Evolutionary conservation across 306 rosid genomes (phyloP), one percentile per base, ranked within the genome.

Genomic region (Boehmeria nivea): DNA sequence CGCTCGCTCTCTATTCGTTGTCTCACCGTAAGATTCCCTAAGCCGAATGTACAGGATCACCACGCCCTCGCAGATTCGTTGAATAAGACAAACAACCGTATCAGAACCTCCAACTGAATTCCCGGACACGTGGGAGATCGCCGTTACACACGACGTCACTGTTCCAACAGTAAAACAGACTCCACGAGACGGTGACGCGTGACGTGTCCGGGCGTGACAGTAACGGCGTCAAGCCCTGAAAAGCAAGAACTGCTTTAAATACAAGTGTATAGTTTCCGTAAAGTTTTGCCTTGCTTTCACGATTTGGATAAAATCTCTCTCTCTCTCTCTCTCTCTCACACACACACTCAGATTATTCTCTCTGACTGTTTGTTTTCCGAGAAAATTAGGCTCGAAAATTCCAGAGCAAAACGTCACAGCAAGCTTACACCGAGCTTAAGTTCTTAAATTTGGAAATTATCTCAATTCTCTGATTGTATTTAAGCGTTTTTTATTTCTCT

Each of bases 1-100:
- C 5, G 52, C 16, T 1, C 10, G 1, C 2, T 19, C 25, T 19
- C 6, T 0, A 46, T 9, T 2, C 2, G 52, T 3, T 12, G 13
- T 12, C 9, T 12, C 50, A 44, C 50, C 20, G 52, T 47, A 21
- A 1, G 28, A 47, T 47, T 2, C 22, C n/a, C 6, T 12, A 7
- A 6, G 6, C 52, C 28, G 0, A 10, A 13, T 13, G n/a, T 13
- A 47, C 17, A 12, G 3, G 9, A 23, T 48, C 22, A n/a, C 53
- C 26, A 14, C n/a, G 33, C 13, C 14, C 2, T 17, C 4, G 50
- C 53, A 3, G 16, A 12, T 46, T 48, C 10, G 53, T 21, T 48
- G 31, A 48, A 13, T 21, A 6, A 13, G 53, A 48, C 53, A 48
- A 48, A 48, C 33, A 22, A 48, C 31, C 53, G 53, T 48, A 12